Base-by-base conservation (phyloP, 2,329 filamentous ascomycete species). In the Bipolaris gigantea region DNA sequence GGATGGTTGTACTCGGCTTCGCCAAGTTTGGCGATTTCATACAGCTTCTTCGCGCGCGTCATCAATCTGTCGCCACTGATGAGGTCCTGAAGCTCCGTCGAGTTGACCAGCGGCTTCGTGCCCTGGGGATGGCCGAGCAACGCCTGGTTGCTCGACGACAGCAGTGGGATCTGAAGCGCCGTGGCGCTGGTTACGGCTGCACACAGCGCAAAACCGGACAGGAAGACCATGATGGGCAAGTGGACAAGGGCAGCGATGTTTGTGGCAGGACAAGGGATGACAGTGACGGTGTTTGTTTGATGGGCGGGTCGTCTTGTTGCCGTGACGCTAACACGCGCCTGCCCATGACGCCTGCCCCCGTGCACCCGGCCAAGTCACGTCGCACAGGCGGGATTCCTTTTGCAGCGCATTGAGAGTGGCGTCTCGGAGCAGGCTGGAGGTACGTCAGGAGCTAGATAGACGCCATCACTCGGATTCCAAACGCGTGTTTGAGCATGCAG, bases 1-100 rank as follows among this genome's bases (percentile, higher is more conserved):
- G 76, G 77, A 41, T 75, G 74, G 47, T 77, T 75, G 63, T 77
- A 76, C 40, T 75, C 76, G 9, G 63, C 61, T 10, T 75, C 72
- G 5, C 75, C 73, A 42, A 77, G 69, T 56, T 77, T 77, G 3
- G 76, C 76, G 38, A 76, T 73, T 49, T 73, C 67, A 45, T 73
- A 76, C 45, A 78, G 54, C 57, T 72, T 69, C 60, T 73, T 69
- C 8, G 73, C 67, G 27, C 71, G 65, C 11, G 51, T 51, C 50
- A 72, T 60, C 27, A 76, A 54, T 19, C 66, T 62, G 13, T 75
- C 67, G 15, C 64, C 64, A 15, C 69, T 73, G 58, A 76, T 71
- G 44, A 71, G 61, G 42, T 70, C 64, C 39, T 74, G 71, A 21
- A 75, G 63, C 42, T 65, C 70, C 10, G 69, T 63, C 3, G 71